phyloP scores from a whole-genome alignment of 2,329 filamentous ascomycete genomes.

The Elsinoe australis region DNA sequence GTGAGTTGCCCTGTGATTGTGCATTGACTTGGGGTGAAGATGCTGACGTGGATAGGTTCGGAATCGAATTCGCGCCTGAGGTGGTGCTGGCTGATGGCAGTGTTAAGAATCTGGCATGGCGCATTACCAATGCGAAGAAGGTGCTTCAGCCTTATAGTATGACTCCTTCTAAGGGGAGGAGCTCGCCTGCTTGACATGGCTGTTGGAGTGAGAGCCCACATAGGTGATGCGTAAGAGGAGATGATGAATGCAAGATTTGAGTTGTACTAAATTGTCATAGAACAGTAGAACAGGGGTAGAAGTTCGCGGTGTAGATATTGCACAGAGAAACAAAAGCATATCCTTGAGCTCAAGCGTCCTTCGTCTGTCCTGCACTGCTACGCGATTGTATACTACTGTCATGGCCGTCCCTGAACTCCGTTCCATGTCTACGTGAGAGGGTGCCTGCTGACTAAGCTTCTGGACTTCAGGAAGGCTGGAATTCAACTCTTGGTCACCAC shows the following conservation, averaged over 20 bases:
- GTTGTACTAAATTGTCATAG: conserved; percentile 1
- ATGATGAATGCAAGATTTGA: conserved; percentile 4
- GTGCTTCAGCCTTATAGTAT: conserved; percentile 60
- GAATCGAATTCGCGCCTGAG: conserved; percentile 86
- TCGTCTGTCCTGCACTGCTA: too few relatives aligned
- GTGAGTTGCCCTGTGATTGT: conserved; percentile 41
- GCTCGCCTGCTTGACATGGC: conserved; percentile 22
- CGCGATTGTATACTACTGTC: too few relatives aligned
- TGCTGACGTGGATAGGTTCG: conserved; percentile 50
- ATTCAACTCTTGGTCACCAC: too few relatives aligned
- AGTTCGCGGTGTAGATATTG: conserved; percentile 12
- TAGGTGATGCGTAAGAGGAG: neutral
- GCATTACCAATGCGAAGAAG: conserved; percentile 91
- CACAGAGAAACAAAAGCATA: conserved; percentile 1
- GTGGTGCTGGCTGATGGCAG: conserved; percentile 90
- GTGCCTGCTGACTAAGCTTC: too few relatives aligned
- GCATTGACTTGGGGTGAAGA: neutral
- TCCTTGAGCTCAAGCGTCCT: too few relatives aligned
- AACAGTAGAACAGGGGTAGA: conserved; percentile 3
- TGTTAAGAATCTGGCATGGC: conserved; percentile 83
- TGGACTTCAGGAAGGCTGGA: too few relatives aligned
- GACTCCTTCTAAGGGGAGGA: conserved; percentile 35
- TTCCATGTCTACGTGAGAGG: too few relatives aligned
- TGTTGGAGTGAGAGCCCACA: neutral
- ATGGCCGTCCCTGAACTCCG: too few relatives aligned